Evolutionary conservation across 148 eudicot species (phyloP), one percentile per base, ranked within the genome.

Genomic region (Heliamphora exappendiculata): DNA sequence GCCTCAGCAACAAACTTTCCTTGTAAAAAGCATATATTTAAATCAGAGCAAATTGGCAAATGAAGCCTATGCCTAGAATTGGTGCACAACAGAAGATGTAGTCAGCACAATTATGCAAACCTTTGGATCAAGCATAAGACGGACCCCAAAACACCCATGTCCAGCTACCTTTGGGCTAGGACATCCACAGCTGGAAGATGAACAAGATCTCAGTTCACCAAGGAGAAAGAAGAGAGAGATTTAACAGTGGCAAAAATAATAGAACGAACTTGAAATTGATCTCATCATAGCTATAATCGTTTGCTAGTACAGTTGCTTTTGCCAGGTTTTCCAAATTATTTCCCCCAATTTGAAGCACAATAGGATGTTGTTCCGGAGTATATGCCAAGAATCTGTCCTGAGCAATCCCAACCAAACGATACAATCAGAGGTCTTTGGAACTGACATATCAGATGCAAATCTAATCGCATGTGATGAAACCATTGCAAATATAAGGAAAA

Each of bases 1-100:
- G 99, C 96, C 88, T 92, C 85, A n/a, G 94, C 99, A 81, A 92
- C 97, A 80, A 95, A 95, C 97, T 95, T 93, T 80, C 90, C 91
- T 89, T 83, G 82, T 78, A 85, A 84, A 86, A 44, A 78, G 73
- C 75, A 84, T 41, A 76, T 45, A 20, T 34, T 49, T 26, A 75
- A 59, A 74, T 89, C 66, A 86, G 88, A 74, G 55, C 76, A 68
- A 47, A 67, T 71, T 70, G 64, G 70, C 47, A 80, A 20, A 83
- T 9, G 74, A 54, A 19, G 16, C 11, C 58, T 33, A 37, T 50
- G 36, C 28, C 59, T 8, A 29, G 29, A 74, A 63, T 26, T 7
- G 66, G 28, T 16, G 63, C 62, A 73, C 24, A 33, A 55, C 36
- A 55, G 20, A 33, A 62, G 10, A 72, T 36, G 37, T 28, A 63